These are phyloP conservation scores for Echites panduratus DNA, from an alignment of 257 asterid species.

Conservation along the genomic window DNA sequence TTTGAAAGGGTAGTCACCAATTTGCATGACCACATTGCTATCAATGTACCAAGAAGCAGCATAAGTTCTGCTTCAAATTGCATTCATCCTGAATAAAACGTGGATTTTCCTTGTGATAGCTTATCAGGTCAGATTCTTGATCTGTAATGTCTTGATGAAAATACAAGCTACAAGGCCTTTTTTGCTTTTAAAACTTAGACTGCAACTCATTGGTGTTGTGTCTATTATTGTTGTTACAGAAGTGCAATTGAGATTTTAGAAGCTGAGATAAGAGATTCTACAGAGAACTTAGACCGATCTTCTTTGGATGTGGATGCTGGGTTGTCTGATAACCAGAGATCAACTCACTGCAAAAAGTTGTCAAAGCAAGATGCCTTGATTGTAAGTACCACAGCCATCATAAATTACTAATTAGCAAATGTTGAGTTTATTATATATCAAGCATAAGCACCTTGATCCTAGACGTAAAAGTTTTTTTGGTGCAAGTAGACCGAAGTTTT, in stretches of 20 bases:
- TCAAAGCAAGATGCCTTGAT: slow-evolving; percentile 33
- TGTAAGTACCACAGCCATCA: slow-evolving; percentile 33
- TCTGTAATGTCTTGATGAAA: not conserved
- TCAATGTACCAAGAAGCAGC: not conserved
- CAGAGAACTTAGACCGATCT: slow-evolving; percentile 26
- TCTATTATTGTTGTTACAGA: slow-evolving; percentile 36
- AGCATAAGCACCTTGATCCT: not conserved
- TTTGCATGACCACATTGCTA: not conserved
- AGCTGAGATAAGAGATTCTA: slow-evolving; percentile 52
- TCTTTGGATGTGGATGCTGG: slow-evolving; percentile 25
- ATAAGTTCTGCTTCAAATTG: not conserved
- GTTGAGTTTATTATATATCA: slow-evolving; percentile 3
- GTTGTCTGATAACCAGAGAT: slow-evolving; percentile 32
- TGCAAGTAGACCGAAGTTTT: slow-evolving; percentile 1
- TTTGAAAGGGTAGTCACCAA: not conserved
- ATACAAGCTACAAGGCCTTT: not conserved
- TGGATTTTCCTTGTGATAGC: not conserved
- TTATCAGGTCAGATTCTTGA: not conserved
- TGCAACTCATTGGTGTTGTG: not conserved
- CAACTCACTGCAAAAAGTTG: slow-evolving; percentile 26
- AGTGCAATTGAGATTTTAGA: slow-evolving; percentile 83
- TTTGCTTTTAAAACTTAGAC: slow-evolving; percentile 19
- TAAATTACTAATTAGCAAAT: not conserved
- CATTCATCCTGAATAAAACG: not conserved
- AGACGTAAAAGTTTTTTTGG: not conserved